Evolutionary conservation across 331 rosid genomes (phyloP), one percentile per base, ranked within the genome.

Genomic region (Malus hybrid): DNA sequence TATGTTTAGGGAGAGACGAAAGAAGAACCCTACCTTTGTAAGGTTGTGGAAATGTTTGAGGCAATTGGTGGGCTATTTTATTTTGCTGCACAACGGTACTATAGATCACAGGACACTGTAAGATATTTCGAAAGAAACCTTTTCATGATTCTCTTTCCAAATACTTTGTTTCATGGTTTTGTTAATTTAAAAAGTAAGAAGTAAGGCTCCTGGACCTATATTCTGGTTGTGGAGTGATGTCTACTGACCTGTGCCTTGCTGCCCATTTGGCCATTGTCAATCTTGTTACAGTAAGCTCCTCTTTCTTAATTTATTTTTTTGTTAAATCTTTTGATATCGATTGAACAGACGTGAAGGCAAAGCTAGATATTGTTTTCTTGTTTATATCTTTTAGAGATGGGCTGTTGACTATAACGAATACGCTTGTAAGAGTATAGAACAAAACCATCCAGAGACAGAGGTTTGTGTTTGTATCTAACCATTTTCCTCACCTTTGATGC

Each of bases 201-300:
- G 85, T 86, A 19, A 72, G 70, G 18, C 56, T 89, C 7, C 78
- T 92, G 4, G 97, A 92, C 73, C 77, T 92, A 39, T 92, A 92
- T 61, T 84, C 88, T 44, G 97, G 96, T 36, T 92, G 97, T 78
- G 97, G 97, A 14, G 97, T 89, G 5, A 92, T 92, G 97, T 92
- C 96, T 13, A 92, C 93, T 46, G 97, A 96, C 24, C 78, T 92
- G 60, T 88, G 96, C 67, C 85, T 85, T 12, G 97, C 96, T 13
- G 96, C 87, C 53, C 69, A 61, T 7, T 70, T 85, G 75, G 83
- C 86, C 3, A 78, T 88, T 16, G 48, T 90, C 69, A 87, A 92
- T 62, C 86, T 89, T 68, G 90, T 87, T 26, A 89, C 97, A 0
- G 96, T 92, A 82, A 78, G 90, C 75, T 73, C 19, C 0, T 26